Evolutionary conservation across 805 yeast genomes (phyloP), one percentile per base, ranked within the genome.

Genomic region (Blastobotrys mokoenaii): DNA sequence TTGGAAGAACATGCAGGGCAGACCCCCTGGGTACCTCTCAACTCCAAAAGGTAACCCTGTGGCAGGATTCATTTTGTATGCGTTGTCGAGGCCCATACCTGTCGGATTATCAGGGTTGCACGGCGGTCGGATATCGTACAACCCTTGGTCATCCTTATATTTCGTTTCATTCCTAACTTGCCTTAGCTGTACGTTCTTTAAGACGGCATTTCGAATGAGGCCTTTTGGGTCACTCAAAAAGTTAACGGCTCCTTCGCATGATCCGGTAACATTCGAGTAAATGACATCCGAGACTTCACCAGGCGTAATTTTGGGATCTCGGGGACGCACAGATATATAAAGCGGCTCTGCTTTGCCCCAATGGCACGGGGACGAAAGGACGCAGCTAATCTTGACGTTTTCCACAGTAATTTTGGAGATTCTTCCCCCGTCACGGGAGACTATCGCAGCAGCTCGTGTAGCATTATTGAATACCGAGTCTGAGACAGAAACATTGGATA

Each of bases 281-380:
- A 10, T 11, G 15, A 43, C 15, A 16, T 16, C 18, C 5, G 12
- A n/a, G 12, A 43, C 46, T 16, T 6, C 27, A 18, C 46, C 46
- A 3, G 46, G 46, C 11, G 7, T 9, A 2, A 8, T 27, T 3
- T 16, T 25, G 18, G 41, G 41, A 29, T 43, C 41, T 14, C 46
- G 17, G 12, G 41, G 33, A 3, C 32, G 17, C 6, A 37, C 34
- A 8, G 46, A 43, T 5, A 43, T 25, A 17, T 11, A 43, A 12
- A 43, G 17, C 3, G 46, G 46, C 17, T 43, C 46, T 14, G 46
- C 46, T 30, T 43, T 38, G 27, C 46, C 46, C 46, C 46, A 43
- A 30, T 37, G 37, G 36, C 37, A 36, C 10, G 32, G 36, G n/a
- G 46, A 22, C 5, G 34, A 14, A 14, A 14, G 18, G 20, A 29